phyloP scores from a whole-genome alignment of 2,329 filamentous ascomycete genomes.

The Helotiales sp. region DNA sequence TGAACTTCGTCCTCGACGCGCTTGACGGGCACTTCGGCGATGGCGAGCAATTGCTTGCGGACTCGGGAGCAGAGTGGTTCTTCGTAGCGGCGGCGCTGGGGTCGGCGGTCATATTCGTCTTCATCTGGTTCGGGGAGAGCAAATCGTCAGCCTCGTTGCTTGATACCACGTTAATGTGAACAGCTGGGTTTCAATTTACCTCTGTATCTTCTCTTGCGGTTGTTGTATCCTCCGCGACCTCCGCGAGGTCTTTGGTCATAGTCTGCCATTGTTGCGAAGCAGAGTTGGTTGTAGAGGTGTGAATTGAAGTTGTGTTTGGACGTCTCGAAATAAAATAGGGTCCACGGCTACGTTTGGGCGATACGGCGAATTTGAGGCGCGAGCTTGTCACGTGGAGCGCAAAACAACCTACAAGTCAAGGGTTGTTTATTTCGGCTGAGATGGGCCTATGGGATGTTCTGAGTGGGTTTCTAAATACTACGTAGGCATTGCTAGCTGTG shows the following conservation, averaged over 20 bases:
- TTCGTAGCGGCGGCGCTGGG: conserved; percentile 75
- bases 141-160: conserved; percentile 37
- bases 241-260: conserved; percentile 49
- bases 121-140: conserved; percentile 60
- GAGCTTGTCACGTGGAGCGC: background rate
- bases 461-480: background rate
- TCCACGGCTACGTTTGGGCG: conserved; percentile 9
- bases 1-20: conserved; percentile 79
- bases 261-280: conserved; percentile 52
- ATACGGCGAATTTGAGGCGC: background rate
- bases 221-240: conserved; percentile 53
- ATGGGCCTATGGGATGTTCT: background rate
- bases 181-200: conserved; percentile 54
- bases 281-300: conserved; percentile 1
- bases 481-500: background rate
- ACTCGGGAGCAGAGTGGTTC: conserved; percentile 73
- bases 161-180: conserved; percentile 5
- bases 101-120: conserved; percentile 76
- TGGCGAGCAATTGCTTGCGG: conserved; percentile 76
- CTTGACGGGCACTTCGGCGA: conserved; percentile 82
- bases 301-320: conserved; percentile 11
- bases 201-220: conserved; percentile 80
- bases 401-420: background rate
- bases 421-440: background rate
- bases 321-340: conserved; percentile 25